Evolutionary conservation across 2,329 filamentous ascomycete genomes (phyloP).

Genomic region (Penicillium palitans): DNA sequence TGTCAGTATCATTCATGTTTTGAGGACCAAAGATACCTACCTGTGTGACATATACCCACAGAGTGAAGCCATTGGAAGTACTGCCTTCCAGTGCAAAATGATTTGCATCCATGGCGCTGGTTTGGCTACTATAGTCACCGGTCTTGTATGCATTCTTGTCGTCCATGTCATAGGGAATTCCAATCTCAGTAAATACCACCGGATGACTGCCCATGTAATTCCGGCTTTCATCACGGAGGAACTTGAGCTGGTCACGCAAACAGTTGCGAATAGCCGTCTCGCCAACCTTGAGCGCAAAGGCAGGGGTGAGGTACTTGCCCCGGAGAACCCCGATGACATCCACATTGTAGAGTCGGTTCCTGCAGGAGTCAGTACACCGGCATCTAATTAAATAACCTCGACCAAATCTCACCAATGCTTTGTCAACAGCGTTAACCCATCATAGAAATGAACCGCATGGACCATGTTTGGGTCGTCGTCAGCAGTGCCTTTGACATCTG

Average conservation of each 20-base stretch:
- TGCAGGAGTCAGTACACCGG: conserved; percentile 28
- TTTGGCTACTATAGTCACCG: conserved; percentile 91
- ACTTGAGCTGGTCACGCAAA: conserved; percentile 80
- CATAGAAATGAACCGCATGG: conserved; percentile 94
- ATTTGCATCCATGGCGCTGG: conserved; percentile 91
- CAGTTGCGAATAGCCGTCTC: conserved; percentile 94
- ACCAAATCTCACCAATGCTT: conserved; percentile 75
- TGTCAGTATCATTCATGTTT: background rate
- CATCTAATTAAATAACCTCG: background rate
- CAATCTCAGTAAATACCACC: conserved; percentile 89
- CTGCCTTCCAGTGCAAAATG: conserved; percentile 89
- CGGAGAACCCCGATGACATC: conserved; percentile 91
- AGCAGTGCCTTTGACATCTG: conserved; percentile 77
- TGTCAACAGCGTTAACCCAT: conserved; percentile 92
- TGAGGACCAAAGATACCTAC: conserved; percentile 44
- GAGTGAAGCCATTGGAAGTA: conserved; percentile 76
- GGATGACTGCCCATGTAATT: conserved; percentile 87
- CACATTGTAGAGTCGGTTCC: conserved; percentile 92
- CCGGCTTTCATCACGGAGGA: conserved; percentile 81
- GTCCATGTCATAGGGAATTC: conserved; percentile 99
- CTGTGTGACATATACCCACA: conserved; percentile 81
- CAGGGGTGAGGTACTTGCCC: conserved; percentile 82
- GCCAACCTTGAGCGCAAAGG: conserved; percentile 88
- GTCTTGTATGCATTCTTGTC: conserved; percentile 93
- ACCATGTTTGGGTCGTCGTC: conserved; percentile 90